phyloP scores from a whole-genome alignment of 768 basidiomycete genomes.

The Rhizopogon roseolus region DNA sequence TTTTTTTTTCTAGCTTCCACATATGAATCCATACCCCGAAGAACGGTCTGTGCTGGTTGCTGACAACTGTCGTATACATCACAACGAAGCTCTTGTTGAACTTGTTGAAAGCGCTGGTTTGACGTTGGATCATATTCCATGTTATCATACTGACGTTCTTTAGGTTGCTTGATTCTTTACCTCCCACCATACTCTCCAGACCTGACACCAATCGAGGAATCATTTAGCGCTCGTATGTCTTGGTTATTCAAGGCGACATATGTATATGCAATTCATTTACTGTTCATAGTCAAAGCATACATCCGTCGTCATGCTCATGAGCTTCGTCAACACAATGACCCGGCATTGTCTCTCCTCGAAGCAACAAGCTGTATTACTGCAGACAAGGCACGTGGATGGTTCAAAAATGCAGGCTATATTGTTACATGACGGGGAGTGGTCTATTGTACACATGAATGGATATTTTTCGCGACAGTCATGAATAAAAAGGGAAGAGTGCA shows the following conservation, averaged over 20 bases:
- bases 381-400: no score
- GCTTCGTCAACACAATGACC: slow-evolving; percentile 10
- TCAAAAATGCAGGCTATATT: not conserved
- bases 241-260: not conserved
- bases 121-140: no score
- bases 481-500: no score
- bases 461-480: no score
- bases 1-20: slow-evolving; percentile 20
- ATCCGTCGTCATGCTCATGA: slow-evolving; percentile 13
- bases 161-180: slow-evolving; percentile 20
- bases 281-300: slow-evolving; percentile 19
- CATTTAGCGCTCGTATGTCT: slow-evolving; percentile 24
- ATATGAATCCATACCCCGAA: slow-evolving; percentile 31
- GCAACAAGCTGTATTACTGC: not conserved
- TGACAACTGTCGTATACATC: slow-evolving; percentile 36
- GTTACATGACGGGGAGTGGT: no score
- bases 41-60: slow-evolving; percentile 27
- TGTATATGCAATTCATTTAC: not conserved
- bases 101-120: no score
- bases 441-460: no score
- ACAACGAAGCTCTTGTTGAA: slow-evolving; percentile 24
- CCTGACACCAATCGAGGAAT: slow-evolving; percentile 31
- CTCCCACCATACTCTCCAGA: slow-evolving; percentile 34
- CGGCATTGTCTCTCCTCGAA: slow-evolving; percentile 2
- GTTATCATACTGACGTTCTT: not conserved